phyloP scores from a whole-genome alignment of 176 grass and related monocot genomes.

The Calamus simplicifolius region DNA sequence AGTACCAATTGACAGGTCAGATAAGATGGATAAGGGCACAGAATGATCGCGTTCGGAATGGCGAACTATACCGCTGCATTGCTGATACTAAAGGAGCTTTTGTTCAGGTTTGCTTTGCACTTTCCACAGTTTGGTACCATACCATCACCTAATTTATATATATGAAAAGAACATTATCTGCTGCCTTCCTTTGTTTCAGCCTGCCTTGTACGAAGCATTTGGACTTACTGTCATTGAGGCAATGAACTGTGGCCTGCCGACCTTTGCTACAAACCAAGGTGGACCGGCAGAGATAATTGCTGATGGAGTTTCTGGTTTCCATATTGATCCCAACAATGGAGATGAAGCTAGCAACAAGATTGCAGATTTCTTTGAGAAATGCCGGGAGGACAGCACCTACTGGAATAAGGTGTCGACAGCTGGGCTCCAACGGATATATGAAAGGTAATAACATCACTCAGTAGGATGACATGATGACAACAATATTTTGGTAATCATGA shows the following conservation, averaged over 20 bases:
- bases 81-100: slow-evolving; percentile 87
- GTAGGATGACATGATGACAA: no score
- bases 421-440: slow-evolving; percentile 87
- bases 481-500: no score
- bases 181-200: slow-evolving; percentile 40
- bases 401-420: slow-evolving; percentile 90
- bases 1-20: slow-evolving; percentile 74
- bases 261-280: slow-evolving; percentile 89
- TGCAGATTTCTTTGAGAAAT: slow-evolving; percentile 80
- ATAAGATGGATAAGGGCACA: slow-evolving; percentile 88
- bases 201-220: slow-evolving; percentile 93
- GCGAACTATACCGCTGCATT: slow-evolving; percentile 87
- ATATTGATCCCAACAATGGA: slow-evolving; percentile 71
- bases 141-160: no score
- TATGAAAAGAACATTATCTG: no score
- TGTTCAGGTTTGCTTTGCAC: slow-evolving; percentile 46
- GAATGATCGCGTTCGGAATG: slow-evolving; percentile 70
- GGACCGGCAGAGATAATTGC: slow-evolving; percentile 93
- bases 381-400: slow-evolving; percentile 63
- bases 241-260: slow-evolving; percentile 87
- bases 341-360: slow-evolving; percentile 66
- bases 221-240: slow-evolving; percentile 91
- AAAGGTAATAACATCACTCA: slow-evolving; percentile 42
- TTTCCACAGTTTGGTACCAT: no score
- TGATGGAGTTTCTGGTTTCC: slow-evolving; percentile 83